Evolutionary conservation across 2,329 filamentous ascomycete species (phyloP).

Genomic region (Elsinoe batatas): DNA sequence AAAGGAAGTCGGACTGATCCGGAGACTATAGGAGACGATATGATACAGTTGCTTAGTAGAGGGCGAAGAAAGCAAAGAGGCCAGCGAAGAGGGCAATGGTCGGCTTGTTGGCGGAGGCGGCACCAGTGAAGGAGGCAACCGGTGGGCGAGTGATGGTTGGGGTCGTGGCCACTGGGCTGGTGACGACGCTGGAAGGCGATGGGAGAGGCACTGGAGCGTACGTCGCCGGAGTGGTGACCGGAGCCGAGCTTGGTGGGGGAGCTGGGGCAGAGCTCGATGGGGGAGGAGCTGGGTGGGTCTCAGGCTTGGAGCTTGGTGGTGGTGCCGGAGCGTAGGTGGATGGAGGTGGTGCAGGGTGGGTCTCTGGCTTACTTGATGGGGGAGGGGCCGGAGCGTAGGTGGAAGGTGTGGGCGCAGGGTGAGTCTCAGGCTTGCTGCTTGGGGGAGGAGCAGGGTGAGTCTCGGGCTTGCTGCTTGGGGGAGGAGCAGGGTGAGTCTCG

Average conservation of each 20-base stretch:
- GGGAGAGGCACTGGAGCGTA: background rate
- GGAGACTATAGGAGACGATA: slow-evolving; percentile 1
- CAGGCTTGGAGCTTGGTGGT: background rate
- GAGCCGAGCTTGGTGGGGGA: background rate
- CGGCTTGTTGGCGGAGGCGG: slow-evolving; percentile 28
- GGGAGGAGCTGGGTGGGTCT: background rate
- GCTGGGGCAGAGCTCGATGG: background rate
- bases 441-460: background rate
- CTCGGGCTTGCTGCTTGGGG: background rate
- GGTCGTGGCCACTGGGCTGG: background rate
- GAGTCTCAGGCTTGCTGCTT: background rate
- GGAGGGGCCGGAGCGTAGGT: too few relatives aligned
- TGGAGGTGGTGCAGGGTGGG: background rate
- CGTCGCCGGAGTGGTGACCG: background rate
- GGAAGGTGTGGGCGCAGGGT: background rate
- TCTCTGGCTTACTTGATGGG: background rate
- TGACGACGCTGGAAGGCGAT: background rate
- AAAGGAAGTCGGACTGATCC: slow-evolving; percentile 5
- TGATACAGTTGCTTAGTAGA: slow-evolving; percentile 26
- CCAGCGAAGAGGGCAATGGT: slow-evolving; percentile 29
- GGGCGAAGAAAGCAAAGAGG: slow-evolving; percentile 30
- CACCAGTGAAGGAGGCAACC: slow-evolving; percentile 25
- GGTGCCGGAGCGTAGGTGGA: slow-evolving; percentile 4
- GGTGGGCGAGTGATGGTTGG: slow-evolving; percentile 15
- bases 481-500: background rate